Evolutionary conservation across 2,329 filamentous ascomycete species (phyloP).

Genomic region (Basipetospora chlamydospora): DNA sequence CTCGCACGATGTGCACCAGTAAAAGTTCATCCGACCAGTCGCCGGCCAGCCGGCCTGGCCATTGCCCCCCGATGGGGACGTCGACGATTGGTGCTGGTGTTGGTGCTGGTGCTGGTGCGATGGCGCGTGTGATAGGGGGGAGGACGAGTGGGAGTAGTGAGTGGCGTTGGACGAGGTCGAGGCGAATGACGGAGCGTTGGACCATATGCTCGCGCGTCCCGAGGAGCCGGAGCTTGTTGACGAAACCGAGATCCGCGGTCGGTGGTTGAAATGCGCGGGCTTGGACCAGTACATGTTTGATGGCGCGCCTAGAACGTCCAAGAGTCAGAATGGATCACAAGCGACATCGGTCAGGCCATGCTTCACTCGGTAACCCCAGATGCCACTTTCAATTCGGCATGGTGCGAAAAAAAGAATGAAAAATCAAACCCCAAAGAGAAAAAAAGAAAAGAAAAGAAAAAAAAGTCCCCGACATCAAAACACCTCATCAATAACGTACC

Average conservation of each 20-base stretch:
- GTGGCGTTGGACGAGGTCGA: conserved; percentile 14
- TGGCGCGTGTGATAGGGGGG: conserved; percentile 22
- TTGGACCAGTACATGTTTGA: conserved; percentile 2
- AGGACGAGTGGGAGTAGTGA: conserved; percentile 19
- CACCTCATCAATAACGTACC: too few species aligned
- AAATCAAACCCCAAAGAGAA: not conserved
- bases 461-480: too few species aligned
- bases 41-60: conserved; percentile 8
- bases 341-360: too few species aligned
- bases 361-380: too few species aligned
- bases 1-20: conserved; percentile 45
- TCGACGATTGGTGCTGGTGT: conserved; percentile 7
- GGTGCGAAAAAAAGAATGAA: not conserved
- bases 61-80: conserved; percentile 6
- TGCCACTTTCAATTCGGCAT: too few species aligned
- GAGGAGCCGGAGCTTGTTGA: conserved; percentile 35
- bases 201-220: conserved; percentile 32
- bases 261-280: conserved; percentile 11
- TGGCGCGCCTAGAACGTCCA: not conserved
- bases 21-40: conserved; percentile 26
- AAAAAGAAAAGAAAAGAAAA: not conserved
- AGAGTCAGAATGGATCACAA: too few species aligned
- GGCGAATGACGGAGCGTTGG: conserved; percentile 17
- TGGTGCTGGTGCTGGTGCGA: conserved; percentile 17
- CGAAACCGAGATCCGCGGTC: conserved; percentile 31